Evolutionary conservation across 306 rosid genomes (phyloP).

Genomic region (Cicer chorassanicum): DNA sequence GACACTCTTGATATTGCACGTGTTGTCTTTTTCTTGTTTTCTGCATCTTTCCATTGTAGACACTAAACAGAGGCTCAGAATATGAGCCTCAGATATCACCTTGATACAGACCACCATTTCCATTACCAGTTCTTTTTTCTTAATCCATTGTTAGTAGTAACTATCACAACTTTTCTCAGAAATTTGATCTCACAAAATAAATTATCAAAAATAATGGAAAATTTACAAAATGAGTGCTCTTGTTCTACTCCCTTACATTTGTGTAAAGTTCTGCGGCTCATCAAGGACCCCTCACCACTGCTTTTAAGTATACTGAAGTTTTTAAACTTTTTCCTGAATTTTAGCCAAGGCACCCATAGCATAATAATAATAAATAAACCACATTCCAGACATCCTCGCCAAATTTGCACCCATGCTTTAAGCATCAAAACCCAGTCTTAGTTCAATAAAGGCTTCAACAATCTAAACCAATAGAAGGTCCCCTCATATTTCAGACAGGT

Average conservation of each 20-base stretch:
- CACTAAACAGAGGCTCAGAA: background rate
- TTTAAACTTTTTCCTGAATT: background rate
- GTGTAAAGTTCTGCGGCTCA: constrained; percentile 2
- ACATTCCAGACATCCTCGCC: background rate
- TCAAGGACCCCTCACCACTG: constrained; percentile 1
- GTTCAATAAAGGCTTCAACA: constrained; percentile 13
- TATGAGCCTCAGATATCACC: background rate
- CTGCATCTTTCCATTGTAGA: background rate
- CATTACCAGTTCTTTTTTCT: background rate
- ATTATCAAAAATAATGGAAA: background rate
- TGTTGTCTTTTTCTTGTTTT: background rate
- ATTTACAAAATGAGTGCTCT: background rate
- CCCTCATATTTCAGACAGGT: constrained; percentile 8
- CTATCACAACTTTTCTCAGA: background rate
- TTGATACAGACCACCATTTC: background rate
- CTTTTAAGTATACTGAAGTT: constrained; percentile 13
- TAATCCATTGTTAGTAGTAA: background rate
- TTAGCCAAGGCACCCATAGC: background rate
- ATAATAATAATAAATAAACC: background rate
- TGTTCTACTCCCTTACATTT: background rate
- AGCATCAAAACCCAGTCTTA: background rate
- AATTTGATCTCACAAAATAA: constrained; percentile 14
- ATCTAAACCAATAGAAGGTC: background rate
- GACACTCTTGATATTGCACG: background rate
- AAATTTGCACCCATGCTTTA: constrained; percentile 11